Evolutionary conservation across 177 flowering plant genomes (phyloP).

Genomic region (Vitis hybrid): DNA sequence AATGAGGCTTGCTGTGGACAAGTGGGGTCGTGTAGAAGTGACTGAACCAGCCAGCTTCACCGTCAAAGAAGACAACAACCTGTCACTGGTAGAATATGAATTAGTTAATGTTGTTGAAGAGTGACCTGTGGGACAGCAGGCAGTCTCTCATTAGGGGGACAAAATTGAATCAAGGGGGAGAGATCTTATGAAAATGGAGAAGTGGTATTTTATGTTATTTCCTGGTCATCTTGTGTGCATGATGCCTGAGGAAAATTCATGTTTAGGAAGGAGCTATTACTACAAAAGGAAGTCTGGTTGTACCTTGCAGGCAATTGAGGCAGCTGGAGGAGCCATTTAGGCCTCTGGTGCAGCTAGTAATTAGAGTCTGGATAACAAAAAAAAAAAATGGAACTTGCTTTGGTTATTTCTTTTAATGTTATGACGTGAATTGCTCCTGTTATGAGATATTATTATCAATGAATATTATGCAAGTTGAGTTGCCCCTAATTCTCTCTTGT

Average conservation of each 20-base stretch:
- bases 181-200: constrained; percentile 17
- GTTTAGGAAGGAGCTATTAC: constrained; percentile 13
- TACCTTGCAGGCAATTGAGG: constrained; percentile 3
- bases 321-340: constrained; percentile 3
- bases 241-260: neutral
- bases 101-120: constrained; percentile 47
- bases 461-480: constrained; percentile 3
- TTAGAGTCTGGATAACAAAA: neutral
- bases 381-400: constrained; percentile 1
- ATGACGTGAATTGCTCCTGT: neutral
- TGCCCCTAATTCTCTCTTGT: neutral
- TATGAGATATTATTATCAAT: constrained; percentile 3
- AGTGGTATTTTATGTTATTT: constrained; percentile 13
- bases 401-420: neutral
- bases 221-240: neutral
- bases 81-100: constrained; percentile 49
- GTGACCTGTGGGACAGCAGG: constrained; percentile 8
- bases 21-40: constrained; percentile 48
- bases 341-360: neutral
- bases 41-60: constrained; percentile 41
- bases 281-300: constrained; percentile 8
- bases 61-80: constrained; percentile 54
- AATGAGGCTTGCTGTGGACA: constrained; percentile 61
- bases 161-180: constrained; percentile 6
- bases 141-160: neutral